Conservation (phyloP, 2,329 filamentous ascomycete genomes). For the Trematosphaeria pertusa region DNA sequence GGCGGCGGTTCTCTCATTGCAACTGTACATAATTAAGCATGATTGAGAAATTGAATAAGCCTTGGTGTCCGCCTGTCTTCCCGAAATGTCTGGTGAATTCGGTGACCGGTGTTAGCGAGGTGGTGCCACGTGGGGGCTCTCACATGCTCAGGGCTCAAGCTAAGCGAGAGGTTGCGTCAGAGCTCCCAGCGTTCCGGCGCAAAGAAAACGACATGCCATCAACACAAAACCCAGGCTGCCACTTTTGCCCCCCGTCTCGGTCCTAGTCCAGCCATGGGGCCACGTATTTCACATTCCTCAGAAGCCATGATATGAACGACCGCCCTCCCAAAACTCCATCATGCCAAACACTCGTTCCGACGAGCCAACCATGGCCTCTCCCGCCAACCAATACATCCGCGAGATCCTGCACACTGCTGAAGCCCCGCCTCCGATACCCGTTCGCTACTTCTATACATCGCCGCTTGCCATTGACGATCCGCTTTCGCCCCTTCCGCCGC, state of each 20-base stretch:
- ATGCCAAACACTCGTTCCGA: conserved; percentile 21
- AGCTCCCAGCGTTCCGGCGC: conserved; percentile 25
- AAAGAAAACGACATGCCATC: conserved; percentile 18
- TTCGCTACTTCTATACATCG: conserved; percentile 81
- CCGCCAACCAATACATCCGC: conserved; percentile 54
- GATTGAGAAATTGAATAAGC: conserved; percentile 13
- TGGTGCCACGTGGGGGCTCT: conserved; percentile 6
- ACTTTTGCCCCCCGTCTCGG: conserved; percentile 8
- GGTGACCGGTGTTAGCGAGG: no score
- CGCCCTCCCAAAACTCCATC: conserved; percentile 8
- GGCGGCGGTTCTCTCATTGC: conserved; percentile 4
- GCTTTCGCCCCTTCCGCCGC: conserved; percentile 70
- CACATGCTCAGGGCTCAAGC: conserved; percentile 29
- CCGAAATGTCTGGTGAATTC: no score
- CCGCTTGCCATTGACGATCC: conserved; percentile 86
- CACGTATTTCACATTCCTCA: background rate
- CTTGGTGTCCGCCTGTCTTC: no score
- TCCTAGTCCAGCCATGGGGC: conserved; percentile 6
- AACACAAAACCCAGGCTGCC: conserved; percentile 26
- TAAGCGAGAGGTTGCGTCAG: conserved; percentile 40
- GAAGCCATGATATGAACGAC: conserved; percentile 8
- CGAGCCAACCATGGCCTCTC: conserved; percentile 34
- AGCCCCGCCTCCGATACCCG: conserved; percentile 41
- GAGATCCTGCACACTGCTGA: conserved; percentile 51
- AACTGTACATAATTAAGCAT: conserved; percentile 20